phyloP scores from a whole-genome alignment of 352 stramenopile species.

The Thalassiosira ordinaria region DNA sequence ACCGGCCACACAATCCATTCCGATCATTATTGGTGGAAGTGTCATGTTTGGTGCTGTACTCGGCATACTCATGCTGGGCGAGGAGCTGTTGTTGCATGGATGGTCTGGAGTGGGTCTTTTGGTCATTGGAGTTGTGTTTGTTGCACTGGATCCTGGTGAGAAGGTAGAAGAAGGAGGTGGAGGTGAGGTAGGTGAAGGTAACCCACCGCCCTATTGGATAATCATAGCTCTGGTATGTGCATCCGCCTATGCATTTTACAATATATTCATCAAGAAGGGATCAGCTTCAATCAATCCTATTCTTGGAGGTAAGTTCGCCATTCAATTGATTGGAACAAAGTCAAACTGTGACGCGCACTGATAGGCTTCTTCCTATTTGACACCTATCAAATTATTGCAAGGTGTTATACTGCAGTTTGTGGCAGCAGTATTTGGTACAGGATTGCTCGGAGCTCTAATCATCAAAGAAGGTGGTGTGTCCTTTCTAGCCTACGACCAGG shows the following conservation, averaged over 20 bases:
- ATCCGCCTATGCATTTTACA: slow-evolving; percentile 69
- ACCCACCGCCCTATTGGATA: too few relatives aligned
- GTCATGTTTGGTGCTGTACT: slow-evolving; percentile 45
- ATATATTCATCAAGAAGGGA: slow-evolving; percentile 79
- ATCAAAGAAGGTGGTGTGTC: too few relatives aligned
- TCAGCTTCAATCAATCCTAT: slow-evolving; percentile 61
- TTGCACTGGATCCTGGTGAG: too few relatives aligned
- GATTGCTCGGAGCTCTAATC: slow-evolving; percentile 44
- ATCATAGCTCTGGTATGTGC: slow-evolving; percentile 65
- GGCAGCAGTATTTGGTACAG: slow-evolving; percentile 50
- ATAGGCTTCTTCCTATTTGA: too few relatives aligned
- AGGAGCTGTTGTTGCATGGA: slow-evolving; percentile 29
- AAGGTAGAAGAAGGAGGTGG: too few relatives aligned
- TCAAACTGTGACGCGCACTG: too few relatives aligned
- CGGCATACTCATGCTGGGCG: slow-evolving; percentile 21
- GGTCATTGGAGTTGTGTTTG: too few relatives aligned
- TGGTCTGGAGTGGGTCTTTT: slow-evolving; percentile 33
- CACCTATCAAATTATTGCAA: too few relatives aligned
- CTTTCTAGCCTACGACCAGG: slow-evolving; percentile 33
- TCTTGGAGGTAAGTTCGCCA: too few relatives aligned
- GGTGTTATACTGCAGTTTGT: slow-evolving; percentile 74
- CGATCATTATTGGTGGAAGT: slow-evolving; percentile 65
- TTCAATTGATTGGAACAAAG: too few relatives aligned
- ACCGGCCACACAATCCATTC: slow-evolving; percentile 64
- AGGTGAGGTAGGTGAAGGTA: too few relatives aligned